These are phyloP conservation scores for Santalum album DNA, from an alignment of 164 flowering plant genomes.

Conservation along the genomic window DNA sequence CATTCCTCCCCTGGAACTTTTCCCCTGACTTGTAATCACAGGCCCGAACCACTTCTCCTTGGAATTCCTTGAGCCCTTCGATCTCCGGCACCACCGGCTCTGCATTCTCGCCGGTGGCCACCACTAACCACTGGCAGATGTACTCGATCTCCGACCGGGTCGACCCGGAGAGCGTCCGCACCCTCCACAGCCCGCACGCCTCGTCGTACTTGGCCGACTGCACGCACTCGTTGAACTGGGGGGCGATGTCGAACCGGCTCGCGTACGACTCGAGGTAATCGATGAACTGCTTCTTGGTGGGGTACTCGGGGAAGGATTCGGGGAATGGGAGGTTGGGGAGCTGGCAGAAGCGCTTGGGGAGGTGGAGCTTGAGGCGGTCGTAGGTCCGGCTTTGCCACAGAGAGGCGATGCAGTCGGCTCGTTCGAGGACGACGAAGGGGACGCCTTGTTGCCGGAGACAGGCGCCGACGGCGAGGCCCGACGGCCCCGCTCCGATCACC, in stretches of 20 bases:
- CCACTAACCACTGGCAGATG: too few species aligned
- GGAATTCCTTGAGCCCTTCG: too few species aligned
- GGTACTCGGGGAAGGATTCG: conserved; percentile 58
- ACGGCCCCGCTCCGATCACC: conserved; percentile 76
- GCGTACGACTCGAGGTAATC: conserved; percentile 40
- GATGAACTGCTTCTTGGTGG: conserved; percentile 59
- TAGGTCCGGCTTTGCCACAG: conserved; percentile 64
- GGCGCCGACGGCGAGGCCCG: conserved; percentile 72
- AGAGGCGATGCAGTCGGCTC: conserved; percentile 62
- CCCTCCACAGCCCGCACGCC: too few species aligned
- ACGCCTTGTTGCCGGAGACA: conserved; percentile 53
- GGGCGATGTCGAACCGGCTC: too few species aligned
- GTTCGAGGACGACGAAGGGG: conserved; percentile 54
- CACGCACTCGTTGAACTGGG: too few species aligned
- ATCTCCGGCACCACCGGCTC: too few species aligned
- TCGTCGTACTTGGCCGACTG: too few species aligned
- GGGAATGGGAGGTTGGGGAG: conserved; percentile 65
- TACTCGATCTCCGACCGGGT: too few species aligned
- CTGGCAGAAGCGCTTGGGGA: conserved; percentile 75
- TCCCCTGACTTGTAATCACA: conserved; percentile 64
- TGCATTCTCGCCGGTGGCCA: too few species aligned
- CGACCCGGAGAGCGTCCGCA: too few species aligned
- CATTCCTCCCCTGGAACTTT: conserved; percentile 39
- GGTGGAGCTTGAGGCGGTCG: conserved; percentile 71
- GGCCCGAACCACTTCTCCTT: conserved; percentile 38